Conservation (phyloP, 192 early-diverging fungal genomes). For the Umbelopsis sp. region DNA sequence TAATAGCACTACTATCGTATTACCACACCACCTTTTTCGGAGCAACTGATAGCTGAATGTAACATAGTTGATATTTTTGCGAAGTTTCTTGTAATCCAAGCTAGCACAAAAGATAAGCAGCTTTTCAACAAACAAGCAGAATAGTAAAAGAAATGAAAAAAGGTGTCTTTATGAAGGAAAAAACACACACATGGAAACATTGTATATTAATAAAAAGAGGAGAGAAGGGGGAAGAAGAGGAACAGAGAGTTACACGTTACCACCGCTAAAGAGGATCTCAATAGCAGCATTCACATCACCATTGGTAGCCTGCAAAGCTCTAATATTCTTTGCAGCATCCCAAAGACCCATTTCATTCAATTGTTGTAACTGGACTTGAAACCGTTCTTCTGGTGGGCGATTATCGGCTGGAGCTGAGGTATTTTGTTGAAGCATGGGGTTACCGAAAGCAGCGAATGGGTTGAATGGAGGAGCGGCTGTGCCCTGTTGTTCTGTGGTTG, state of each 20-base stretch:
- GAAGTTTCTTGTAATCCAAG: no score
- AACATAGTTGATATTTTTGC: no score
- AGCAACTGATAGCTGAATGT: no score
- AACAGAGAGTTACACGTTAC: constrained; percentile 32
- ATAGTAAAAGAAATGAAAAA: no score
- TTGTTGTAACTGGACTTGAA: constrained; percentile 79
- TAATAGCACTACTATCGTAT: no score
- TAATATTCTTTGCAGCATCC: constrained; percentile 87
- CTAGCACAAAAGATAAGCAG: no score
- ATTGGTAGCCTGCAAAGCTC: constrained; percentile 75
- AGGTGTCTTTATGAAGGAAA: no score
- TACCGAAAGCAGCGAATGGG: constrained; percentile 46
- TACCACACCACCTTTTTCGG: no score
- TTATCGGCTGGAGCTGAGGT: constrained; percentile 32
- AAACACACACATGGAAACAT: no score
- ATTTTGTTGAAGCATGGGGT: constrained; percentile 15
- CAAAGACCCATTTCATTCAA: constrained; percentile 96
- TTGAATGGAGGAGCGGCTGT: constrained; percentile 34
- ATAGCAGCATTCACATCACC: constrained; percentile 97
- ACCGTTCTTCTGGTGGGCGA: constrained; percentile 65
- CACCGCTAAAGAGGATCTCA: constrained; percentile 70
- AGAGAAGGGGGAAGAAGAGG: not conserved
- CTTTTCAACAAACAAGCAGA: no score
- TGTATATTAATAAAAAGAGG: not conserved
- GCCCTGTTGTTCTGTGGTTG: constrained; percentile 28